Base-by-base conservation (phyloP, 164 flowering plant species). In the Aristolochia contorta region DNA sequence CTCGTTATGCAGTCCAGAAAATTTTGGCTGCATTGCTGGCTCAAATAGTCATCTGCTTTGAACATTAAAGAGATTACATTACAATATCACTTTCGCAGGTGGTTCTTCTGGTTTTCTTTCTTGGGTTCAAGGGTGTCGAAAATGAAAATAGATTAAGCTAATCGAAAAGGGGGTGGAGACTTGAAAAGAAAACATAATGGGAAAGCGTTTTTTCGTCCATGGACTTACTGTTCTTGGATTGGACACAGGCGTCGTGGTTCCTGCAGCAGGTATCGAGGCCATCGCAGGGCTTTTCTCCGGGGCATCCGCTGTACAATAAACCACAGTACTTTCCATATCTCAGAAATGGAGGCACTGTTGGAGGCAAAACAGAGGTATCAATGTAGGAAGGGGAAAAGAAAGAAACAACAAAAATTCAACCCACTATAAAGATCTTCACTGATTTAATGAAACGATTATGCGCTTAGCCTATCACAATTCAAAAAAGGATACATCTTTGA, bases 271-370 rank as follows among this genome's bases (percentile, higher is more conserved):
- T 79, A 52, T 93, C 98, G 0, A 93, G 82, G 9, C 84, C 90
- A 65, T 93, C 98, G 48, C 98, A 93, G 0, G 98, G 98, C 51
- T 65, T 71, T 80, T 93, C 98, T 21, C 98, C 97, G 0, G 90
- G 94, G 60, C 98, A 93, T 16, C 98, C 98, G 63, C 89, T 86
- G 56, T 93, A 87, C 32, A 86, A 65, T 0, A 93, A 80, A 21
- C 98, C 98, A 67, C 98, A 93, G 53, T 93, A 93, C 78, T 93
- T 93, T n/a, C 98, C 99, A 71, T 93, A 93, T 72, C 94, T 84
- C 69, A 93, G 68, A 57, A 91, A 72, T 75, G 97, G 97, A 53
- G 97, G 86, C 68, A 86, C 97, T 91, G 63, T 52, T 18, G 24
- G 16, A 48, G 47, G 19, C 4, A 23, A 21, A 23, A 19, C 51